These are phyloP conservation scores for Penicillium sp. DNA, from an alignment of 2,329 filamentous ascomycete species.

Conservation along the genomic window DNA sequence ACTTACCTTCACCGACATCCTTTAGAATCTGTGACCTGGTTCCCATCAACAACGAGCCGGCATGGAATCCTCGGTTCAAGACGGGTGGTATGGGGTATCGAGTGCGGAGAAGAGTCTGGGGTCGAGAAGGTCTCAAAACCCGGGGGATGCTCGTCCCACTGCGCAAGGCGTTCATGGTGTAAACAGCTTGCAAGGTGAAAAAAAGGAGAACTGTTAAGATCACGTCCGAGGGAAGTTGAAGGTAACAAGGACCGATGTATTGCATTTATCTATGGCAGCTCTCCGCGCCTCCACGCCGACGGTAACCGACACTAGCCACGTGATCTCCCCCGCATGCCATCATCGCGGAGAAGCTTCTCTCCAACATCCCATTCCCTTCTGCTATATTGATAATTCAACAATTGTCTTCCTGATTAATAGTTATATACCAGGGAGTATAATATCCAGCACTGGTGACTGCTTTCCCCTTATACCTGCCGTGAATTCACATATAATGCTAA, in stretches of 20 bases:
- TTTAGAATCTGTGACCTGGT: conserved; percentile 47
- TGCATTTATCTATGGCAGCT: conserved; percentile 23
- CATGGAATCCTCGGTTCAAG: conserved; percentile 41
- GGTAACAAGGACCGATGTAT: conserved; percentile 12
- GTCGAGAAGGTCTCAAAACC: conserved; percentile 31
- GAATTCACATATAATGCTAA: no score
- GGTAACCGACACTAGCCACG: conserved; percentile 29
- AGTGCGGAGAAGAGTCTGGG: conserved; percentile 32
- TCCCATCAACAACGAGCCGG: conserved; percentile 37
- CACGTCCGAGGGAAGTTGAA: neutral
- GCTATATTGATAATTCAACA: no score
- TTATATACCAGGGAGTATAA: no score
- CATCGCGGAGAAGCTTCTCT: neutral
- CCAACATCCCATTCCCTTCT: no score
- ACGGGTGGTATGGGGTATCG: conserved; percentile 26
- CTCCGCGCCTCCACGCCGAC: conserved; percentile 23
- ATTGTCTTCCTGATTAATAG: no score
- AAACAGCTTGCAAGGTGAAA: neutral
- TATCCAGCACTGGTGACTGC: no score
- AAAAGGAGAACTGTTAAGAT: neutral
- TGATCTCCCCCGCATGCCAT: conserved; percentile 27
- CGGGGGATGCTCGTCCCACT: conserved; percentile 33
- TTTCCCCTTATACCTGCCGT: no score
- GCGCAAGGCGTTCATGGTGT: conserved; percentile 37
- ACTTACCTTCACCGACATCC: conserved; percentile 49